Base-by-base conservation (phyloP, 2,329 filamentous ascomycete species). In the Pseudogymnoascus sp. region DNA sequence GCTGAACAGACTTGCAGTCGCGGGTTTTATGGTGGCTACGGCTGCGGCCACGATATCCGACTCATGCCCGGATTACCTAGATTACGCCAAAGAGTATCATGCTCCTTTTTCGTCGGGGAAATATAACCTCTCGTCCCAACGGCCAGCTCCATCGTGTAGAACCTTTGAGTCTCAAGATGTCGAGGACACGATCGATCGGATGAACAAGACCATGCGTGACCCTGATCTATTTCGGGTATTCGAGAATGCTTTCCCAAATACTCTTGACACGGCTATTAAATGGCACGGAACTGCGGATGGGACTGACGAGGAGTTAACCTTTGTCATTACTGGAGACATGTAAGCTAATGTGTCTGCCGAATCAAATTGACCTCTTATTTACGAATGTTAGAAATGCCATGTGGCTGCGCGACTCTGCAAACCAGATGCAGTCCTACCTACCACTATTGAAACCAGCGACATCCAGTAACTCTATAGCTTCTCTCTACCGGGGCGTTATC, bases 361-460 rank as follows among this genome's bases (percentile, higher is more conserved):
- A 33, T 33, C 10, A 93, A 65, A 90, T 93, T 90, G 42, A n/a
- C 1, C 6, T 13, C 16, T 21, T 19, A 56, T 56, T 56, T 14
- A 56, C 50, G 6, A 19, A 21, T 56, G 90, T 93, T 71, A 93
- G 93, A 73, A 87, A 96, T 68, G 93, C 93, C 0, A 92, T 96
- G 77, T 96, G 92, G 92, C 79, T 96, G 64, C 86, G 92, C 50
- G 91, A 96, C 74, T 93, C 90, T 11, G 84, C 86, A 14, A 89
- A 89, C 69, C 88, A 91, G 72, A 81, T 91, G 74, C 87, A 90
- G 69, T 87, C 86, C 31, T 88, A 90, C 69, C 79, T 86, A 53
- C 80, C 83, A 1, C 74, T 90, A 10, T 75, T 90, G 16, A 80
- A 79, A 63, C 77, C 81, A 2, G 83, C 81, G 38, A 75, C 75